Evolutionary conservation across 2,329 filamentous ascomycete genomes (phyloP).

Genomic region (Aspergillus chevalieri): DNA sequence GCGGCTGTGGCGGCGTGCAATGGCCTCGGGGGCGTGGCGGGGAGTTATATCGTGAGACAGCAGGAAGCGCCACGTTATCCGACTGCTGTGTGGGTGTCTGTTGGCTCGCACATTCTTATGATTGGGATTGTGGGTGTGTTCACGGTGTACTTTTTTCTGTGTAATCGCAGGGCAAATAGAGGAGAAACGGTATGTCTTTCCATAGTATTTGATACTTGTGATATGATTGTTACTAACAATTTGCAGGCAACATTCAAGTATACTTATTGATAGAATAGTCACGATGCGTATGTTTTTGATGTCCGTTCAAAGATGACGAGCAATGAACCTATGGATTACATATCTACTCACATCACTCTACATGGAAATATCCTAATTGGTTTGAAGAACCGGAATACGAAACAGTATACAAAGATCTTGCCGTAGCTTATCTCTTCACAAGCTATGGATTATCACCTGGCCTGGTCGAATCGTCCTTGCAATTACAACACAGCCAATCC

Average conservation of each 20-base stretch:
- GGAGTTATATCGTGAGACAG: slow-evolving; percentile 59
- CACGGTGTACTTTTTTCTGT: slow-evolving; percentile 48
- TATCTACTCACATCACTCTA: too few relatives aligned
- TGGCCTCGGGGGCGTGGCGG: slow-evolving; percentile 59
- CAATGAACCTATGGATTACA: too few relatives aligned
- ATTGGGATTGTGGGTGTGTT: slow-evolving; percentile 50
- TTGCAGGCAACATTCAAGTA: slow-evolving; percentile 28
- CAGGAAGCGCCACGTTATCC: slow-evolving; percentile 57
- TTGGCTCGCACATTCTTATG: slow-evolving; percentile 58
- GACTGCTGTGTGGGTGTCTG: slow-evolving; percentile 63
- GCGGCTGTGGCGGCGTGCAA: slow-evolving; percentile 57
- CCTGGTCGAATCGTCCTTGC: too few relatives aligned
- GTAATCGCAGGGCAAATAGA: slow-evolving; percentile 43
- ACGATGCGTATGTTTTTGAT: too few relatives aligned
- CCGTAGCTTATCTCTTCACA: too few relatives aligned
- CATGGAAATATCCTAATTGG: too few relatives aligned
- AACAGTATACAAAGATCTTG: too few relatives aligned
- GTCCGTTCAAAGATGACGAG: too few relatives aligned
- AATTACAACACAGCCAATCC: too few relatives aligned
- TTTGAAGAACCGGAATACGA: too few relatives aligned
- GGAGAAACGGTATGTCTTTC: slow-evolving; percentile 24
- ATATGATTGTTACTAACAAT: not conserved
- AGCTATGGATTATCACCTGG: too few relatives aligned
- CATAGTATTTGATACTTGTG: not conserved
- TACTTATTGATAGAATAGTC: slow-evolving; percentile 22